Evolutionary conservation across 805 yeast species (phyloP), one percentile per base, ranked within the genome.

Genomic region (Cyberlindnera samutprakarnensis): DNA sequence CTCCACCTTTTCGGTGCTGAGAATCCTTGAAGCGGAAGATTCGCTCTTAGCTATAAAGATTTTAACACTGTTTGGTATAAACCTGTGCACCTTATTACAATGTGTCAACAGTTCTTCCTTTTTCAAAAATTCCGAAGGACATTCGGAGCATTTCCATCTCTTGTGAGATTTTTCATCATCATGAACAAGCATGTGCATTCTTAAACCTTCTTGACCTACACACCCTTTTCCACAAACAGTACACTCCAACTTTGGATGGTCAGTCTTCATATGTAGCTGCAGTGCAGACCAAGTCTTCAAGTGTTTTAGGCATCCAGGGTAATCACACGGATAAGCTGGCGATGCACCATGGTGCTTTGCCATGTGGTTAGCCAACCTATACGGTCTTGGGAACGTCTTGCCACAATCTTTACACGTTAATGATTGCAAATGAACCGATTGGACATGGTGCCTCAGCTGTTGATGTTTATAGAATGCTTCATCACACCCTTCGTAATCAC

Each of bases 381-480:
- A 72, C 1, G 83, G 86, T 30, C 85, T 64, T 23, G 66, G 65
- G 44, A 81, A 86, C 2, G 59, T 53, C 47, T 76, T 77, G 14
- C 68, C 71, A 57, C 98, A 90, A 7, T 59, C 62, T 12, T 64
- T 53, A 49, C 92, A 81, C 1, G 66, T 60, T 28, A 83, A 60
- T 14, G 56, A 53, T 35, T 66, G 53, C 23, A 68, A 59, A 58
- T 88, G 96, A 2, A 68, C 70, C 5, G 77, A 59, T 19, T 71
- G 57, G 2, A 77, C 58, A 55, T 92, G 96, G 28, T 79, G 80
- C 32, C 83, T 66, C 36, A 86, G 62, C 12, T 84, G 77, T 37
- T 82, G 84, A 53, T 80, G 85, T 43, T 80, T 81, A 48, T 76
- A 71, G 47, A 86, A 90, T 1, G 75, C 54, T 43, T 75, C 84